A percentile compares a stretch with the other conserved stretches of the same genome.
Evolutionary conservation across 495 filamentous ascomycete genomes (phyloP).

Genomic region (Penicillium taxi): DNA sequence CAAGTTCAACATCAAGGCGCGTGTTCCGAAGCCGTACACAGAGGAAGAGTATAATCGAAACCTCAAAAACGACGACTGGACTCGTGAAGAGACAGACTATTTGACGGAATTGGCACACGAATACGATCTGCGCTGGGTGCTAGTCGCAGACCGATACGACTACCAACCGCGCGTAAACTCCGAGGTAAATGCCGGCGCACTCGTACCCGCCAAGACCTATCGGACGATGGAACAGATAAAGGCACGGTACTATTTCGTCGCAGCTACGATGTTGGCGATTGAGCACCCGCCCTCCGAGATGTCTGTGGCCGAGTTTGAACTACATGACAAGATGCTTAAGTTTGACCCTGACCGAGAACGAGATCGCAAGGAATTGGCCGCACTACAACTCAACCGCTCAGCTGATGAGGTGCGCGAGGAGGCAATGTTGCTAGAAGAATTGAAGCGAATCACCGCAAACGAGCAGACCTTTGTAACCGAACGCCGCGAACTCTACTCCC

Average conservation of each 20-base stretch:
- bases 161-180: slow-evolving; percentile 47
- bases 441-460: slow-evolving; percentile 78
- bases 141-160: slow-evolving; percentile 93
- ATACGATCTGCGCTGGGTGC: slow-evolving; percentile 77
- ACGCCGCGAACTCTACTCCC: slow-evolving; percentile 79
- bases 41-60: slow-evolving; percentile 78
- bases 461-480: slow-evolving; percentile 78
- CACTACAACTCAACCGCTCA: slow-evolving; percentile 67
- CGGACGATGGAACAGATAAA: slow-evolving; percentile 88
- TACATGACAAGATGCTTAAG: slow-evolving; percentile 75
- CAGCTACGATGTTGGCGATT: slow-evolving; percentile 75
- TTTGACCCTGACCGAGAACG: slow-evolving; percentile 74
- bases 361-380: slow-evolving; percentile 74
- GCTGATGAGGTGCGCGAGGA: slow-evolving; percentile 86
- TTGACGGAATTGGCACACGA: slow-evolving; percentile 64
- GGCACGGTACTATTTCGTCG: slow-evolving; percentile 78
- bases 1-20: slow-evolving; percentile 77
- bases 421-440: slow-evolving; percentile 75
- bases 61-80: slow-evolving; percentile 69
- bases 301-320: slow-evolving; percentile 68
- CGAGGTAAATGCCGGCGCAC: slow-evolving; percentile 30
- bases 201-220: slow-evolving; percentile 32
- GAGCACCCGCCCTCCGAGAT: slow-evolving; percentile 77
- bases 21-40: slow-evolving; percentile 63
- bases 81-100: slow-evolving; percentile 88